Evolutionary conservation across 179 eudicot species (phyloP), one percentile per base, ranked within the genome.

Genomic region (Beta macrorhiza): DNA sequence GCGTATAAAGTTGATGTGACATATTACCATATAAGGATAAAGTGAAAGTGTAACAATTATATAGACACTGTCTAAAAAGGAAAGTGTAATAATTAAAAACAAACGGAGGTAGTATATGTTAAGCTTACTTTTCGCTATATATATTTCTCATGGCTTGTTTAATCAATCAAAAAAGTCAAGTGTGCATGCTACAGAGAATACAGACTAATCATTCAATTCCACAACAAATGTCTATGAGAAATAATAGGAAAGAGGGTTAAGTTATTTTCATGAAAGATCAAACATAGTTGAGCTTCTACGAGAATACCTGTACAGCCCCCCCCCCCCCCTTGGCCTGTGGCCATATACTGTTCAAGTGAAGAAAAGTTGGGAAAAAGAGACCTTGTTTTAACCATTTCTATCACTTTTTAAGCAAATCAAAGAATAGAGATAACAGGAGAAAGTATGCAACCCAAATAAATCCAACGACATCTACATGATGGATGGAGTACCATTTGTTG

Each of bases 401-500:
- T 32, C 37, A 32, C 37, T 32, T 32, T 32, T 32, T 32, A 1
- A 32, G 37, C 58, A 64, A 76, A 32, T 63, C 37, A 67, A 9
- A 32, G 61, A 72, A 74, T 58, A 77, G 58, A 74, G 49, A 29
- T 22, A 65, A 56, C 68, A 17, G 61, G 65, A 49, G 6, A 73
- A 67, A 77, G 56, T 61, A 74, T 17, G 57, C 25, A 17, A 76
- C 10, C 74, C 59, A 2, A 52, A 51, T 61, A 79, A 59, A 53
- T 42, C 44, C 47, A 75, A 51, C 68, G 75, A 17, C 62, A 72
- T 47, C 57, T 64, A 78, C 11, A 58, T 52, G 74, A 77, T 80
- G 80, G 70, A 82, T 70, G 77, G 76, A 72, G 45, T 92, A 97
- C 99, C 99, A 97, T 91, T 91, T 90, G 82, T 86, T 90, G 74